These are phyloP conservation scores for Candida andamanensis DNA, from an alignment of 805 yeast genomes.

Conservation along the genomic window DNA sequence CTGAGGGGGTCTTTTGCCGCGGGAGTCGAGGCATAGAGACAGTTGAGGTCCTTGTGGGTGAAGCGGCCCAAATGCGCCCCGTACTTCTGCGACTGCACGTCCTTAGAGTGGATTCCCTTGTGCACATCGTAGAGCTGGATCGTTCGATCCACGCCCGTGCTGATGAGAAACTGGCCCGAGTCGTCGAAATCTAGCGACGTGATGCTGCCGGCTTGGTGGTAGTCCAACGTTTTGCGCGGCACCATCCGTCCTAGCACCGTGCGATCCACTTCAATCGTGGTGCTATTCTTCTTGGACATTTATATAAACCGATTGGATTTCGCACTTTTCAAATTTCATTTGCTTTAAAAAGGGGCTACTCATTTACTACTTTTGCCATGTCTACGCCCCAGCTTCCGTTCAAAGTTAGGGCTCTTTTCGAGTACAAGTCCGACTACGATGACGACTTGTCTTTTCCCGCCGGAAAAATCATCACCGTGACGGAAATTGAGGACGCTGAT, in stretches of 20 bases:
- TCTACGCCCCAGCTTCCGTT: slow-evolving; percentile 42
- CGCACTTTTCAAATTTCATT: background rate
- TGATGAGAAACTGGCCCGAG: slow-evolving; percentile 68
- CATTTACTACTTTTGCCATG: no score
- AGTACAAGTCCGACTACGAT: slow-evolving; percentile 56
- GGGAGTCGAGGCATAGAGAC: slow-evolving; percentile 78
- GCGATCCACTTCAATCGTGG: slow-evolving; percentile 23
- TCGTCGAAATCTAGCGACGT: slow-evolving; percentile 79
- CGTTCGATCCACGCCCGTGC: slow-evolving; percentile 76
- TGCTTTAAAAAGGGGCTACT: background rate
- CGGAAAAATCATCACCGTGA: slow-evolving; percentile 70
- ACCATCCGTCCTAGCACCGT: slow-evolving; percentile 22
- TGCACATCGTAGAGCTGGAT: slow-evolving; percentile 76
- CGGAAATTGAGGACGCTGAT: slow-evolving; percentile 80
- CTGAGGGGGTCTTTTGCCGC: slow-evolving; percentile 26
- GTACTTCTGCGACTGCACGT: slow-evolving; percentile 80
- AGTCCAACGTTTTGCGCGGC: slow-evolving; percentile 46
- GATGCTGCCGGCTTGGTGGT: slow-evolving; percentile 50
- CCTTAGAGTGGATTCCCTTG: slow-evolving; percentile 62
- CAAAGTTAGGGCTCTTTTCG: slow-evolving; percentile 61
- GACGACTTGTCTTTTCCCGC: slow-evolving; percentile 75
- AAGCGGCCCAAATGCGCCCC: slow-evolving; percentile 87
- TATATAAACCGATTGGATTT: background rate
- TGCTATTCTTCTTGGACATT: slow-evolving; percentile 6
- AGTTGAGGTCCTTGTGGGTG: slow-evolving; percentile 65